A percentile compares a stretch with the other conserved stretches of the same genome.
Evolutionary conservation across 306 rosid genomes (phyloP).

Genomic region (Pyrus betulifolia): DNA sequence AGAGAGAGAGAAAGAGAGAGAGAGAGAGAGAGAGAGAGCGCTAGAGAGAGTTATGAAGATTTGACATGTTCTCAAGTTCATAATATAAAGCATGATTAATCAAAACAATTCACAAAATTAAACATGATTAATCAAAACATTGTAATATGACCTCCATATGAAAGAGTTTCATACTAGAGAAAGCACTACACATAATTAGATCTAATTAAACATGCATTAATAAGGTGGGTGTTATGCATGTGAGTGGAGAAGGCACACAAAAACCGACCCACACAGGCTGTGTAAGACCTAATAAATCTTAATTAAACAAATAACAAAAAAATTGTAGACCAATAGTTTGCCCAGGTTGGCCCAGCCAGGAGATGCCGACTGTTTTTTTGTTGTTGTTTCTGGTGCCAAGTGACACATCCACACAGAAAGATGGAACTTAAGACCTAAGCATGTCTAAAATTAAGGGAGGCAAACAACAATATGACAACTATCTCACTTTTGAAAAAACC

Average conservation of each 20-base stretch:
- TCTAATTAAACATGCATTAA: neutral
- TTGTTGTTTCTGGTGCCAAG: slow-evolving; percentile 17
- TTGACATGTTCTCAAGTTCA: neutral
- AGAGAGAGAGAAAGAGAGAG: neutral
- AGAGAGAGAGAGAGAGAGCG: neutral
- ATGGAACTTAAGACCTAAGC: neutral
- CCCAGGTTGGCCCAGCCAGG: slow-evolving; percentile 32
- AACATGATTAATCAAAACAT: neutral
- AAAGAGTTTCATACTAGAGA: neutral
- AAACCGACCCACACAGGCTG: slow-evolving; percentile 17
- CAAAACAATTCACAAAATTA: neutral
- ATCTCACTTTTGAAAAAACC: neutral
- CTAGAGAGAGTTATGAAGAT: neutral
- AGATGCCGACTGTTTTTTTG: slow-evolving; percentile 19
- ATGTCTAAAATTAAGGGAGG: slow-evolving; percentile 12
- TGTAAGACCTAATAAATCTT: neutral
- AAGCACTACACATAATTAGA: neutral
- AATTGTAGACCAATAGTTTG: slow-evolving; percentile 2
- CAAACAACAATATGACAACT: slow-evolving; percentile 22
- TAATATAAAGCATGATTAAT: neutral
- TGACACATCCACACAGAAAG: slow-evolving; percentile 20
- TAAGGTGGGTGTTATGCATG: neutral
- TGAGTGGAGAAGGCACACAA: slow-evolving; percentile 10
- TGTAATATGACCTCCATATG: neutral
- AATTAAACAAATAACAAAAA: neutral